Evolutionary conservation across 2,329 filamentous ascomycete species (phyloP).

Genomic region (Ceratocystis papillata): DNA sequence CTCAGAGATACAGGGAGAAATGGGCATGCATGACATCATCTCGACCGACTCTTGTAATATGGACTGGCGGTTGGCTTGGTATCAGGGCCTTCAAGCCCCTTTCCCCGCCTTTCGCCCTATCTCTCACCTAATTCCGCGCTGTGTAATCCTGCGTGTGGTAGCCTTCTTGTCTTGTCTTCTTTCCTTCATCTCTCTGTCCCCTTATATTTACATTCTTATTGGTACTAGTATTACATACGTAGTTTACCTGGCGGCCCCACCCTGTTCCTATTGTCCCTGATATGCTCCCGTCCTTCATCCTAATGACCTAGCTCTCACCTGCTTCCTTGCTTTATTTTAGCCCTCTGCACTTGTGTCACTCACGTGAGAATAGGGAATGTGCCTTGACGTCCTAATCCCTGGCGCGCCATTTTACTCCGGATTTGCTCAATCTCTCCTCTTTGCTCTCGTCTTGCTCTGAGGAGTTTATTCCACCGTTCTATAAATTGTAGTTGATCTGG

Average conservation of each 20-base stretch:
- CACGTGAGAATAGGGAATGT: constrained; percentile 3
- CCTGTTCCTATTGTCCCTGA: background rate
- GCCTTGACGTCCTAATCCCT: constrained; percentile 6
- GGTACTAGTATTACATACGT: too few species aligned
- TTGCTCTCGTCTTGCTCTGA: constrained; percentile 4
- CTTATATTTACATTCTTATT: too few species aligned
- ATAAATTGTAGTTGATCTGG: constrained; percentile 11
- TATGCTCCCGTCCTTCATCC: background rate
- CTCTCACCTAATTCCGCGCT: too few species aligned
- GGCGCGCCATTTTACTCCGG: background rate
- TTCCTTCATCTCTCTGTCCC: background rate
- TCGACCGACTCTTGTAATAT: background rate
- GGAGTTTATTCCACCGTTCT: background rate
- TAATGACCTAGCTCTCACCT: background rate
- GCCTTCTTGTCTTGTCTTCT: background rate
- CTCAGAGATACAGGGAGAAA: too few species aligned
- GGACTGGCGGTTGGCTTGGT: too few species aligned
- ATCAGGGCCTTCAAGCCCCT: background rate
- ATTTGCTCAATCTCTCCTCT: background rate
- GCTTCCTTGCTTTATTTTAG: background rate
- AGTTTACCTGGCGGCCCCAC: too few species aligned
- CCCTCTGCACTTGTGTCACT: background rate
- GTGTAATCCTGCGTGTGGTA: too few species aligned
- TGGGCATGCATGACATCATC: background rate
- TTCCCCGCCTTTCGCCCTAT: background rate